These are phyloP conservation scores for Aspergillus sclerotiicarbonarius DNA, from an alignment of 495 filamentous ascomycete species.

Conservation along the genomic window DNA sequence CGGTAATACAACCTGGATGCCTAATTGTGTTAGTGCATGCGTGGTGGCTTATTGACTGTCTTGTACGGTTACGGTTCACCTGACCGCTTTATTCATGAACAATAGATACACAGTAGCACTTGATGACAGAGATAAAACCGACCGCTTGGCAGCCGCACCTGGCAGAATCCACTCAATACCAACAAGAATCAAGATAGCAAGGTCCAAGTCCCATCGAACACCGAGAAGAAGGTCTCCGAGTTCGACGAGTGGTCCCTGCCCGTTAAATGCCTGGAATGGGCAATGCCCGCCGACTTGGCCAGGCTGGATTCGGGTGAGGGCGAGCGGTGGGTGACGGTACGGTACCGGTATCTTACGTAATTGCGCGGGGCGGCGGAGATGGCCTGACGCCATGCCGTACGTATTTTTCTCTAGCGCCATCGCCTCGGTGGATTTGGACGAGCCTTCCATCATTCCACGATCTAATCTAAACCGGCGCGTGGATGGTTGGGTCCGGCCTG, in stretches of 20 bases:
- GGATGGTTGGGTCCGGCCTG: background rate
- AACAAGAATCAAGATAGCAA: too few relatives aligned
- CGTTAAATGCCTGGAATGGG: background rate
- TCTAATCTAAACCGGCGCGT: background rate
- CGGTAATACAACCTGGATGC: background rate
- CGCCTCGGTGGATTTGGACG: background rate
- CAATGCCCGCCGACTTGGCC: background rate
- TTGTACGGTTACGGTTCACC: too few relatives aligned
- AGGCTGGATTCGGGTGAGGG: background rate
- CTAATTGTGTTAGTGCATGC: too few relatives aligned
- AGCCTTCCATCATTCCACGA: background rate
- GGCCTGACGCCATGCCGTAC: background rate
- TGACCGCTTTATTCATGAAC: too few relatives aligned
- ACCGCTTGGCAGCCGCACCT: too few relatives aligned
- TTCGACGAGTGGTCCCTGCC: background rate
- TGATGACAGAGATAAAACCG: too few relatives aligned
- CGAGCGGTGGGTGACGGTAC: background rate
- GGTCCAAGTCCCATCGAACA: background rate
- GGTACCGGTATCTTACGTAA: background rate
- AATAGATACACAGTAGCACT: too few relatives aligned
- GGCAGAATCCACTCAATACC: too few relatives aligned
- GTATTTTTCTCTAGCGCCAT: conserved; percentile 1
- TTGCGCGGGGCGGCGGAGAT: background rate
- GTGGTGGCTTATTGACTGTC: too few relatives aligned
- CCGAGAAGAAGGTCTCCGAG: background rate